These are phyloP conservation scores for Fraxinus sp. DNA, from an alignment of 305 asterid genomes.

Conservation along the genomic window DNA sequence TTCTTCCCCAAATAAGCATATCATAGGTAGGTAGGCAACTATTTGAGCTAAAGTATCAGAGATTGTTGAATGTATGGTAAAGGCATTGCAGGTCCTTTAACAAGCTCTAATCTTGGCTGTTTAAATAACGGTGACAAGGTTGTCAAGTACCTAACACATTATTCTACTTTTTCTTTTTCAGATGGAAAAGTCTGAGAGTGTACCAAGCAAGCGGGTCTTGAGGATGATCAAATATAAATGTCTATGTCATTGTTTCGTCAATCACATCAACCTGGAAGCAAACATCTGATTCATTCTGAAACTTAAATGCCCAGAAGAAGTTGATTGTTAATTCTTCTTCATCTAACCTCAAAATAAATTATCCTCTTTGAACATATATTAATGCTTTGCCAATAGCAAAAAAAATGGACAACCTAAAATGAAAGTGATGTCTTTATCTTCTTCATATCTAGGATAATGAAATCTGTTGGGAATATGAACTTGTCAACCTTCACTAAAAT, in stretches of 20 bases:
- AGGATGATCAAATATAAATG: background rate
- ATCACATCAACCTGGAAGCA: background rate
- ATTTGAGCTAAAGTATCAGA: background rate
- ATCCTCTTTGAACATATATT: background rate
- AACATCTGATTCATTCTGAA: background rate
- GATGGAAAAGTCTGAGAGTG: background rate
- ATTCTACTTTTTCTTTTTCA: no score
- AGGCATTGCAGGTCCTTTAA: background rate
- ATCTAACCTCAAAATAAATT: background rate
- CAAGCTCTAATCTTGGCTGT: no score
- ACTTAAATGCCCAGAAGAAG: background rate
- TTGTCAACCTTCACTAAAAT: background rate
- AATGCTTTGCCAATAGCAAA: background rate
- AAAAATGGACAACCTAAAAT: background rate
- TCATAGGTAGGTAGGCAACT: background rate
- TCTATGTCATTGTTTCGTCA: background rate
- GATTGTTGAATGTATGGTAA: background rate
- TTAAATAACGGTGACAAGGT: no score
- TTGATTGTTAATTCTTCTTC: background rate
- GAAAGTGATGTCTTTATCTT: background rate
- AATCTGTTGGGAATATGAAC: background rate
- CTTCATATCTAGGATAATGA: background rate
- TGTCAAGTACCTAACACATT: background rate
- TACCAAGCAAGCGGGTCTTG: background rate
- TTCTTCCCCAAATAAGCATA: background rate